Percentiles rank a stretch among this genome's conserved stretches.
Evolutionary conservation across 1,139 yeast genomes (phyloP).

Genomic region (Candida tropicalis): DNA sequence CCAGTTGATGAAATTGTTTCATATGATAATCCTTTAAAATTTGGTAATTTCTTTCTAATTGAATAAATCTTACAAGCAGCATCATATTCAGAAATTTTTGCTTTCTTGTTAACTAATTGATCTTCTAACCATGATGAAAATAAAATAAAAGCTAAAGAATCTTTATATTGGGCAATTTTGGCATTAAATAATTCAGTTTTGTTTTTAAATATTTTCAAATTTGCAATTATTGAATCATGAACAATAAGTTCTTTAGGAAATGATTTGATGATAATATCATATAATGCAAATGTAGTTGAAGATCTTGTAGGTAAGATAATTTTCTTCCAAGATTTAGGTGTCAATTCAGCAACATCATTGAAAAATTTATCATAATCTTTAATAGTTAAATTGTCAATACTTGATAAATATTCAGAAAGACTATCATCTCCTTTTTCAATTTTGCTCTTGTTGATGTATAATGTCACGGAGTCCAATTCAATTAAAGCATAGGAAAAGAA

Average conservation of each 20-base stretch:
- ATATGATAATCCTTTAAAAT: slow-evolving; percentile 55
- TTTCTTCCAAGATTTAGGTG: slow-evolving; percentile 12
- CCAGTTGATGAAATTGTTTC: slow-evolving; percentile 59
- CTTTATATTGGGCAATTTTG: slow-evolving; percentile 46
- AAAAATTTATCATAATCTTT: slow-evolving; percentile 36
- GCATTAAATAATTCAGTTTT: slow-evolving; percentile 41
- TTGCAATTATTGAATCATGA: slow-evolving; percentile 37
- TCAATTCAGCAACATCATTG: slow-evolving; percentile 27
- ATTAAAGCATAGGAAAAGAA: slow-evolving; percentile 51
- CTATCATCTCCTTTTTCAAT: slow-evolving; percentile 21
- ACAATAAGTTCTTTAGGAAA: slow-evolving; percentile 26
- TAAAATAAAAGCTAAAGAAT: slow-evolving; percentile 44
- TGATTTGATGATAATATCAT: slow-evolving; percentile 32
- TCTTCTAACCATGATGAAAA: slow-evolving; percentile 47
- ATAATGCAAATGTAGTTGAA: slow-evolving; percentile 37
- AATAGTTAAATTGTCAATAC: slow-evolving; percentile 31
- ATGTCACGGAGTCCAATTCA: slow-evolving; percentile 26
- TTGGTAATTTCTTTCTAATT: slow-evolving; percentile 43
- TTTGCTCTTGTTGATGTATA: slow-evolving; percentile 45
- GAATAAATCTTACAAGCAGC: slow-evolving; percentile 46
- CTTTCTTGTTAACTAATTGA: slow-evolving; percentile 30
- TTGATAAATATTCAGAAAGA: slow-evolving; percentile 28
- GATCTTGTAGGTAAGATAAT: slow-evolving; percentile 37
- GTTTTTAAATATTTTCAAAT: slow-evolving; percentile 41
- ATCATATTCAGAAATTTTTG: slow-evolving; percentile 38